Percentiles rank a stretch among this genome's conserved stretches.
Conservation (phyloP, 176 grass and related monocot species). For the Phragmites australis region DNA sequence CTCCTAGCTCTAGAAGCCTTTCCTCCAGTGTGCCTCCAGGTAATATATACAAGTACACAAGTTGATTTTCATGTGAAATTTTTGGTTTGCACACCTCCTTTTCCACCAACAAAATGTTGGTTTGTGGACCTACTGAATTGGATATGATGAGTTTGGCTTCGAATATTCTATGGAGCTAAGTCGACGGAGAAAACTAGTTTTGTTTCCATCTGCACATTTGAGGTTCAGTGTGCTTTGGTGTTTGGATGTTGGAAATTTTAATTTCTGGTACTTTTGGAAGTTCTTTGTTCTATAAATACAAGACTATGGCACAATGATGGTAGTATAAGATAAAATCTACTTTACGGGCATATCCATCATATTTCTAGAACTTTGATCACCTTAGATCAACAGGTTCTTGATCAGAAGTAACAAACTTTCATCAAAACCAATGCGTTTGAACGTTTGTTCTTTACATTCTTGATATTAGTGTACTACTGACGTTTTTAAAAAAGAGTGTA, state of each 20-base stretch:
- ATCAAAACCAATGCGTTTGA: background rate
- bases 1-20: slow-evolving; percentile 54
- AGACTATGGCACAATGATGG: background rate
- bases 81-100: background rate
- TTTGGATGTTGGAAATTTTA: background rate
- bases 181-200: background rate
- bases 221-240: background rate
- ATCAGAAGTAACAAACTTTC: background rate
- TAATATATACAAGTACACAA: slow-evolving; percentile 39
- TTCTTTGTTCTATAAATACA: background rate
- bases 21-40: slow-evolving; percentile 58
- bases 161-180: background rate
- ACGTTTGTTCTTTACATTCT: slow-evolving; percentile 12
- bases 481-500: background rate
- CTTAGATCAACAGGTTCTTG: background rate
- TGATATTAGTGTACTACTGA: background rate
- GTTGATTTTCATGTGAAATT: background rate
- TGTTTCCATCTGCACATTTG: background rate
- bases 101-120: background rate
- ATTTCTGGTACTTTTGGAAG: background rate
- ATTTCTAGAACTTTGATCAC: background rate
- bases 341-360: background rate
- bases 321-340: background rate
- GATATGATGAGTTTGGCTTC: background rate
- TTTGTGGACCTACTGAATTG: slow-evolving; percentile 11